phyloP scores from a whole-genome alignment of 306 rosid genomes.

The Rubus parviflorus region DNA sequence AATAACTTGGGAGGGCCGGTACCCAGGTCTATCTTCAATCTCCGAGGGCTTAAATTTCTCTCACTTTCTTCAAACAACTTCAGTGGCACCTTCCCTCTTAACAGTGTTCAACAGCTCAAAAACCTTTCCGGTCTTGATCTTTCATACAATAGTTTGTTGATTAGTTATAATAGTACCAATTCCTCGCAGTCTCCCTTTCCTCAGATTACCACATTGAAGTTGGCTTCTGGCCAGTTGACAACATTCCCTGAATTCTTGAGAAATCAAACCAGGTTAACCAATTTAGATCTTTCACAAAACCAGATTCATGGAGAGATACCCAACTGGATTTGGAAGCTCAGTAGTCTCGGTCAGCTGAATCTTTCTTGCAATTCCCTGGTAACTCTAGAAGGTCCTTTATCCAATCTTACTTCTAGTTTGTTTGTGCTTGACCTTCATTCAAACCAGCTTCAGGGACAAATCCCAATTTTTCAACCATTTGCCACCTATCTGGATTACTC shows the following conservation, averaged over 20 bases:
- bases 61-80: slow-evolving; percentile 27
- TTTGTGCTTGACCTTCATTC: slow-evolving; percentile 32
- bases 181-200: background rate
- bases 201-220: background rate
- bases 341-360: background rate
- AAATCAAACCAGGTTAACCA: background rate
- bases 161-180: background rate
- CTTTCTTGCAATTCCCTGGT: slow-evolving; percentile 45
- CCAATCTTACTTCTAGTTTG: background rate
- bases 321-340: slow-evolving; percentile 29
- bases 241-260: slow-evolving; percentile 20
- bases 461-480: background rate
- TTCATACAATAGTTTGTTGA: slow-evolving; percentile 13
- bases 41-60: slow-evolving; percentile 4
- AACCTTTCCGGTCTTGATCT: slow-evolving; percentile 20
- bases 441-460: slow-evolving; percentile 26
- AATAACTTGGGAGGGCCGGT: slow-evolving; percentile 46
- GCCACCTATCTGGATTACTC: slow-evolving; percentile 28
- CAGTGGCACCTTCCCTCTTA: slow-evolving; percentile 4
- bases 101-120: background rate
- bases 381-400: slow-evolving; percentile 12
- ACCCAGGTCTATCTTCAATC: slow-evolving; percentile 21
- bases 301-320: slow-evolving; percentile 31
- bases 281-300: slow-evolving; percentile 36
- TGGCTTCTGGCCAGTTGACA: slow-evolving; percentile 24